These are phyloP conservation scores for Komagataella mondaviorum DNA, from an alignment of 805 yeast genomes.

Conservation along the genomic window DNA sequence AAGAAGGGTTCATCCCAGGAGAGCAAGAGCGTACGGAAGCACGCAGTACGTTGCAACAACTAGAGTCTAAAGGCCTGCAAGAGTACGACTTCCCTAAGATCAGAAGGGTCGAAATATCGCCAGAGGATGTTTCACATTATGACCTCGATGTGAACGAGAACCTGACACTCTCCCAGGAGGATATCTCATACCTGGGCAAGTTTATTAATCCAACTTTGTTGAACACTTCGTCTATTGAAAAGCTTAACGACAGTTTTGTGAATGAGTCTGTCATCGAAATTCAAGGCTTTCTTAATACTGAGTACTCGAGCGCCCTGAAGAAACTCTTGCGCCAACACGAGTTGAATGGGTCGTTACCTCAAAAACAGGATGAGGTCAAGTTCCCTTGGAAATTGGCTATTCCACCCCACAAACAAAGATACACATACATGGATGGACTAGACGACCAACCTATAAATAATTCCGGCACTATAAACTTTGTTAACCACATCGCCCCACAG, in stretches of 20 bases:
- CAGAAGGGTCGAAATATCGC: constrained; percentile 9
- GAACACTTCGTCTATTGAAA: constrained; percentile 19
- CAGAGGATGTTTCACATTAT: constrained; percentile 19
- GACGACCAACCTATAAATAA: constrained; percentile 18
- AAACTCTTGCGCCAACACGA: constrained; percentile 41
- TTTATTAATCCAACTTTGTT: constrained; percentile 47
- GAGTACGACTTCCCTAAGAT: constrained; percentile 77
- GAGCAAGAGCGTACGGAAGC: constrained; percentile 74
- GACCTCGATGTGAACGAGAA: constrained; percentile 12
- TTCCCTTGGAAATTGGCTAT: constrained; percentile 84
- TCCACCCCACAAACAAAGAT: constrained; percentile 91
- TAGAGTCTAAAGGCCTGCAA: constrained; percentile 63
- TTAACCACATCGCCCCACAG: constrained; percentile 20
- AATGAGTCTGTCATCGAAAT: constrained; percentile 64
- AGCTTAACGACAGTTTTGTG: constrained; percentile 37
- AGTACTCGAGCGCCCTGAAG: constrained; percentile 33
- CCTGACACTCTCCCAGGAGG: constrained; percentile 21
- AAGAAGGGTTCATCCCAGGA: constrained; percentile 69
- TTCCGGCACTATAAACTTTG: constrained; percentile 18
- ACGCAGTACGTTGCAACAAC: constrained; percentile 61
- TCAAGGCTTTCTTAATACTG: constrained; percentile 43
- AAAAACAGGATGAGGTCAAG: constrained; percentile 33
- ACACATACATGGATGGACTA: constrained; percentile 65
- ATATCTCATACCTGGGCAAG: constrained; percentile 32
- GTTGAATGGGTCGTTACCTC: constrained; percentile 42